Base-by-base conservation (phyloP, 306 rosid species). In the Rubus parviflorus region DNA sequence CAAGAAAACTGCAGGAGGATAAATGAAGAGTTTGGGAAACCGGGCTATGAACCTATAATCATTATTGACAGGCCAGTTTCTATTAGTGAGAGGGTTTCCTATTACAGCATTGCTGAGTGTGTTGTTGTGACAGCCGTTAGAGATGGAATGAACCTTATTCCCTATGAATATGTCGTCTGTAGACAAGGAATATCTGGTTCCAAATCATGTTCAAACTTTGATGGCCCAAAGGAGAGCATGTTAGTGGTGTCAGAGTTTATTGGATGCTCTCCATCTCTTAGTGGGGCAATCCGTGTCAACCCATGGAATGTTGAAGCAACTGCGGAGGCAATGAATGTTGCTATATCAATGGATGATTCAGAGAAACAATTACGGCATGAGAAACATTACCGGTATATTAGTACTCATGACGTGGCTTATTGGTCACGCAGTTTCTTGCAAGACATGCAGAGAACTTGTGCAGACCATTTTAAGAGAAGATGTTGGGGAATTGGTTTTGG, bases 131-230 rank as follows among this genome's bases (percentile, higher is more conserved):
- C 97, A 7, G 95, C 95, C 51, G 91, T 92, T 76, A 85, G 97
- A 84, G 97, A 92, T 82, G 97, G 95, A 70, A 92, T 92, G 97
- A 92, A 89, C 83, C 85, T 92, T 46, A 90, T 84, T 80, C 95
- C 97, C 42, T 92, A 92, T 76, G 97, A 91, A 80, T 91, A 91
- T 72, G 81, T 91, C n/a, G 89, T 86, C 49, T 89, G 97, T 75
- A 86, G 97, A 74, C 91, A 91, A 75, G 97, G 91, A 76, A 68
- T 86, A 82, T 77, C 91, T 81, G 75, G 54, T 74, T 76, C 88
- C 46, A 86, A 87, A 68, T 79, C 86, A 51, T 53, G 83, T 82
- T 73, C 87, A 16, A 79, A 87, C 80, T 86, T 57, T 61, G 66
- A 52, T 22, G 82, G 81, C 40, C 85, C 89, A 47, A 89, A 88